Base-by-base conservation (phyloP, 2,329 filamentous ascomycete genomes). In the Penicillium sp. region DNA sequence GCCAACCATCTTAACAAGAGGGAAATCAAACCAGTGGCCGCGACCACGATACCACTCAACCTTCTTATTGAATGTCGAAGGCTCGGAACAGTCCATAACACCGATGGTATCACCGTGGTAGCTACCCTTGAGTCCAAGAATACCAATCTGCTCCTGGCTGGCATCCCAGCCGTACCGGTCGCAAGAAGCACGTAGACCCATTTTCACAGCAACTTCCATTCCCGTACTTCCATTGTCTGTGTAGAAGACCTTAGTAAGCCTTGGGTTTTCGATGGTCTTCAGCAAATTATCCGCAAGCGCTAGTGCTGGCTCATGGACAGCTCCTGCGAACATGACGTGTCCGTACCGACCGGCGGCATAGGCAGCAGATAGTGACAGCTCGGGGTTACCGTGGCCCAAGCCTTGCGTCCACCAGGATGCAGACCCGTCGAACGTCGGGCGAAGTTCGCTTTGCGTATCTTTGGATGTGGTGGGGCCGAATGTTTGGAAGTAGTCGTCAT, bases 391-490 rank as follows among this genome's bases (percentile, higher is more conserved):
- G 61, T 95, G 91, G 1, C 91, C 90, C 0, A 95, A 80, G 2
- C 90, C 90, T 72, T 95, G 91, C 0, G 90, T 95, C 90, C 91
- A 95, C 90, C 91, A 95, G 0, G 89, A 93, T 1, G 90, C 90
- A 0, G 90, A 94, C 3, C 87, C 90, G 63, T 95, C 91, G 52
- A 94, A 91, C 0, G 88, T 86, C 1, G 89, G 81, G 44, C 79
- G 80, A 0, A 90, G 72, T 4, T 85, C 66, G 23, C 54, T 60
- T 7, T 55, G 48, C 1, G 59, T 48, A 4, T 62, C 39, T 2
- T 61, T 46, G 66, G 60, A 31, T 16, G 55, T 62, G 15, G 60
- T 59, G 4, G 67, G 60, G n/a, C 66, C 67, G 50, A 77, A 75
- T 0, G 85, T 86, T 66, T 93, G 87, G 70, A 94, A 95, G 67